phyloP scores from a whole-genome alignment of 768 basidiomycete species.

The Calocera viscosa region DNA sequence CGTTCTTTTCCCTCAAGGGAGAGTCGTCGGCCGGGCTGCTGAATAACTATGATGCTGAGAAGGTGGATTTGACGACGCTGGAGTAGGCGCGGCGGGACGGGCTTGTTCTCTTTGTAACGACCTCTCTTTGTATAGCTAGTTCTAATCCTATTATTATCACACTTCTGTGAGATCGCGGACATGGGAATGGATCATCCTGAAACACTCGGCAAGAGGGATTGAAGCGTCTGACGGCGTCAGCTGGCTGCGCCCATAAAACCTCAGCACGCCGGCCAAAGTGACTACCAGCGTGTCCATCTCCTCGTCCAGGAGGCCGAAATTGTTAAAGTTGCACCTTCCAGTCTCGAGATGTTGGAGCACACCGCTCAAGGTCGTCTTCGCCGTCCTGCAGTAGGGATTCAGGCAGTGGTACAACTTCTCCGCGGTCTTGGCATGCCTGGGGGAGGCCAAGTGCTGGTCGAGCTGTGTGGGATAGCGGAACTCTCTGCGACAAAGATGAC shows the following conservation, averaged over 20 bases:
- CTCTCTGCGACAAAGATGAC: no score
- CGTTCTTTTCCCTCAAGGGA: not conserved
- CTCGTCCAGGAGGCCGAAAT: not conserved
- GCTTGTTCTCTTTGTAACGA: not conserved
- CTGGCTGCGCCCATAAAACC: no score
- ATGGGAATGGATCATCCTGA: no score
- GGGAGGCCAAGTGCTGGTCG: not conserved
- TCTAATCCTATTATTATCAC: no score
- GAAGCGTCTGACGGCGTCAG: no score
- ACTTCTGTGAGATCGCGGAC: no score
- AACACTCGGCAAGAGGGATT: no score
- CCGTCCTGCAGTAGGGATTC: not conserved
- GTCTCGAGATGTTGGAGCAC: not conserved
- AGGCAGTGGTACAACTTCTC: not conserved
- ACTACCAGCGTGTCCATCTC: not conserved
- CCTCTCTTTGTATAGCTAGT: not conserved
- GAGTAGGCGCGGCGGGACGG: not conserved
- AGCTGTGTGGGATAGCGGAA: not conserved
- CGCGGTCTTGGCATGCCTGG: not conserved
- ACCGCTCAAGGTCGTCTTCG: not conserved
- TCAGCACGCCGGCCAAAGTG: no score
- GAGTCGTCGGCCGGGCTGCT: not conserved
- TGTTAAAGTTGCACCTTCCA: not conserved
- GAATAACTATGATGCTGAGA: conserved; percentile 1
- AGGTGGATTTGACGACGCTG: not conserved